Evolutionary conservation across 768 basidiomycete species (phyloP).

Genomic region (Tulasnella sp.): DNA sequence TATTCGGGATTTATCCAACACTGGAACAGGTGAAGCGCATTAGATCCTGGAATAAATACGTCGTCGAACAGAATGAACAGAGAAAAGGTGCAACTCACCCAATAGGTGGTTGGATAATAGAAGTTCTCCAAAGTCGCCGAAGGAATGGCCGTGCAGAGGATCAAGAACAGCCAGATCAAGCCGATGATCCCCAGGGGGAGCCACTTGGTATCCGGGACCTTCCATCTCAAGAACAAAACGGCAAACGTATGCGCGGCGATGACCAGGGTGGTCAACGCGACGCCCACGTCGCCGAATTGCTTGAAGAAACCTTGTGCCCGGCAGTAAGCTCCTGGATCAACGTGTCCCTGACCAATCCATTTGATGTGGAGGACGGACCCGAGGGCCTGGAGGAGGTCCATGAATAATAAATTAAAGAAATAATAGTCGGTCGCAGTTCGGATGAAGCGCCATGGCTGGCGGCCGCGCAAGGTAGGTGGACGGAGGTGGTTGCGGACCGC

Average conservation of each 20-base stretch:
- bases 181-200: constrained; percentile 45
- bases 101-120: not conserved
- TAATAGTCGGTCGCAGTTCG: constrained; percentile 41
- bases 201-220: constrained; percentile 42
- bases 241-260: constrained; percentile 51
- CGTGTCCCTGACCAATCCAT: constrained; percentile 44
- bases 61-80: too few relatives aligned
- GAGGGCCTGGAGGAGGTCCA: constrained; percentile 42
- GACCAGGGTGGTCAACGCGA: constrained; percentile 45
- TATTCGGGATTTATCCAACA: constrained; percentile 54
- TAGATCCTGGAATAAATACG: not conserved
- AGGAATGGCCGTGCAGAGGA: constrained; percentile 39
- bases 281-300: constrained; percentile 50
- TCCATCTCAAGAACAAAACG: constrained; percentile 47
- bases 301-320: constrained; percentile 49
- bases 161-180: constrained; percentile 49
- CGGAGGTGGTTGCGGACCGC: not conserved
- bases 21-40: constrained; percentile 40
- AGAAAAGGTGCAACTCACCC: not conserved
- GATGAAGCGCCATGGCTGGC: constrained; percentile 15
- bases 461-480: not conserved
- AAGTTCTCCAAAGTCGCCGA: not conserved
- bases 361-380: constrained; percentile 48
- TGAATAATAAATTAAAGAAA: constrained; percentile 42
- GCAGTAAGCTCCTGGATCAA: constrained; percentile 44